phyloP scores from a whole-genome alignment of 2,329 filamentous ascomycete species.

The Apiospora kogelbergensis region DNA sequence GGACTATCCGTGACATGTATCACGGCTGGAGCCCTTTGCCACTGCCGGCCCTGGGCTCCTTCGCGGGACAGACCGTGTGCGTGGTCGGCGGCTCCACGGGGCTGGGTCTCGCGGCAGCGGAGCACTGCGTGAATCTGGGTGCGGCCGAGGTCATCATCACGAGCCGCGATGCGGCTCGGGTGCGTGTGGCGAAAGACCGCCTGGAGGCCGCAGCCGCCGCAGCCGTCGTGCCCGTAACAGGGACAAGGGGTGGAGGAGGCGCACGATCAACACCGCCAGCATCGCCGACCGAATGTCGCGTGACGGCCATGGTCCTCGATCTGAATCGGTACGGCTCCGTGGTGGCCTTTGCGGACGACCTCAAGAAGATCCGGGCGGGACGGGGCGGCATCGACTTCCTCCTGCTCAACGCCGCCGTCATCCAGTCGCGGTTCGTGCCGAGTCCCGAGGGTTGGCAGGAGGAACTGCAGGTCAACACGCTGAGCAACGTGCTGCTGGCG shows the following conservation, averaged over 20 bases:
- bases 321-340: not conserved
- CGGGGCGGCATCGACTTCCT: constrained; percentile 1
- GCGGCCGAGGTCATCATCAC: constrained; percentile 10
- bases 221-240: not conserved
- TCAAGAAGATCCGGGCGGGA: not conserved
- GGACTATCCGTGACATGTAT: not conserved
- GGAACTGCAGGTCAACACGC: constrained; percentile 6
- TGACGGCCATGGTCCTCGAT: not conserved
- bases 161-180: not conserved
- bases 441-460: constrained; percentile 2
- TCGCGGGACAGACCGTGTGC: constrained; percentile 3
- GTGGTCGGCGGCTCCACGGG: constrained; percentile 1
- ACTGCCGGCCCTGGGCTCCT: not conserved
- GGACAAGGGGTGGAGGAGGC: not conserved
- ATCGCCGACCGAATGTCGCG: not conserved
- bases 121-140: constrained; percentile 10
- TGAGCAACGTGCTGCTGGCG: not conserved
- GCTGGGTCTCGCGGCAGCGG: constrained; percentile 5
- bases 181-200: not conserved
- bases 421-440: not conserved
- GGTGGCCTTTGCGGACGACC: not conserved
- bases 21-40: not conserved
- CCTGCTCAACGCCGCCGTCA: constrained; percentile 5
- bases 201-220: not conserved
- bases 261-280: not conserved